Percentiles rank a stretch among this genome's conserved stretches.
phyloP scores from a whole-genome alignment of 1,284 basidiomycete species.

The Dichomitus squalens region DNA sequence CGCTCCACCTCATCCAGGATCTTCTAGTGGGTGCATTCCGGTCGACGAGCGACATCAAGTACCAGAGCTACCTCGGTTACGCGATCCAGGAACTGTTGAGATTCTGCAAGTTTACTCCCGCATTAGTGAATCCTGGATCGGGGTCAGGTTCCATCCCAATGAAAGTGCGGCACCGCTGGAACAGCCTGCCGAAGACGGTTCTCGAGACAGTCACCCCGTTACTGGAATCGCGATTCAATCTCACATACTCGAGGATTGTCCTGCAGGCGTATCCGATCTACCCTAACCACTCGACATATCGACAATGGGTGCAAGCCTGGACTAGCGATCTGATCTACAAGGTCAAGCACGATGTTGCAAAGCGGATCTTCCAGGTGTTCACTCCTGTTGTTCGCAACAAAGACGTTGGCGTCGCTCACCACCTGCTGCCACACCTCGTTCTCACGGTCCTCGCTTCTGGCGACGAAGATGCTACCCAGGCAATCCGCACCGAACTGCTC shows the following conservation, averaged over 20 bases:
- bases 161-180: slow-evolving; percentile 78
- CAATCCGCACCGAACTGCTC: slow-evolving; percentile 79
- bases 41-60: slow-evolving; percentile 91
- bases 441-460: slow-evolving; percentile 87
- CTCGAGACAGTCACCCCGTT: slow-evolving; percentile 89
- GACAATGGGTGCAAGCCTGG: slow-evolving; percentile 97
- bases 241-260: slow-evolving; percentile 41
- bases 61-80: slow-evolving; percentile 89
- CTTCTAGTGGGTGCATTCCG: slow-evolving; percentile 92
- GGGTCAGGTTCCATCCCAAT: slow-evolving; percentile 54
- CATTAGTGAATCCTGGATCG: slow-evolving; percentile 58
- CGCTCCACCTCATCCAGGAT: slow-evolving; percentile 83
- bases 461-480: slow-evolving; percentile 56
- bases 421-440: slow-evolving; percentile 91
- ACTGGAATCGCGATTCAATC: slow-evolving; percentile 73
- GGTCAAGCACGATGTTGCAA: slow-evolving; percentile 58
- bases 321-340: slow-evolving; percentile 81
- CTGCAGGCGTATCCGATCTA: slow-evolving; percentile 77
- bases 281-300: slow-evolving; percentile 74
- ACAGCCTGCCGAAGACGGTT: slow-evolving; percentile 78
- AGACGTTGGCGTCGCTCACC: slow-evolving; percentile 90
- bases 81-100: slow-evolving; percentile 92
- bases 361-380: slow-evolving; percentile 80
- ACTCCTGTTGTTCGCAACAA: slow-evolving; percentile 81
- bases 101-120: slow-evolving; percentile 85